phyloP scores from a whole-genome alignment of 75 land plant species.

The Cryptomeria japonica region DNA sequence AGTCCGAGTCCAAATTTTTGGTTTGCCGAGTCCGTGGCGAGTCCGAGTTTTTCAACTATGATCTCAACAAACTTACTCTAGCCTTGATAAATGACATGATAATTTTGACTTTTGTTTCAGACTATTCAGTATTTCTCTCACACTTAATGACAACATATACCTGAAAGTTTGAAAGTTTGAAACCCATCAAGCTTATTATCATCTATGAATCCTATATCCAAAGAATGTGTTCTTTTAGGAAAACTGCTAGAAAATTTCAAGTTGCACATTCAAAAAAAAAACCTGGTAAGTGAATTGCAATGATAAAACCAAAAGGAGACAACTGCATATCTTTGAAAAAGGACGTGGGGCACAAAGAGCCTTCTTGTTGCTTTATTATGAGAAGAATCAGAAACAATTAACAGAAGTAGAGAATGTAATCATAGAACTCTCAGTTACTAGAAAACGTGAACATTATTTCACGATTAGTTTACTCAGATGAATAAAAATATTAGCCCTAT shows the following conservation, averaged over 20 bases:
- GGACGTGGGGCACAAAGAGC: not conserved
- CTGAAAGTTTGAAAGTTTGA: not conserved
- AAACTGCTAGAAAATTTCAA: not conserved
- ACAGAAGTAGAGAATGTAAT: not conserved
- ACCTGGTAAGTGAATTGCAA: not conserved
- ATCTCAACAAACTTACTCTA: not conserved
- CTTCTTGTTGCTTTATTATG: not conserved
- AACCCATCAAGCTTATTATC: not conserved
- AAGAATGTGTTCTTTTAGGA: not conserved
- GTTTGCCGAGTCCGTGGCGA: no score
- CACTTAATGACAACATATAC: not conserved
- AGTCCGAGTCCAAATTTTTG: no score
- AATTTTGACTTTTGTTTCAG: not conserved
- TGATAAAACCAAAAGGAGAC: not conserved
- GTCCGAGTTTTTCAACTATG: no score
- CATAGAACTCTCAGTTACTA: not conserved
- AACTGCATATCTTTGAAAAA: not conserved
- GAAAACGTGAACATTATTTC: not conserved
- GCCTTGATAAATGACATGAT: not conserved
- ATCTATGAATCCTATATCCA: not conserved
- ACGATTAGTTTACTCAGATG: not conserved
- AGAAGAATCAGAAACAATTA: not conserved
- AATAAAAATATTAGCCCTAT: not conserved
- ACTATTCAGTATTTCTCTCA: not conserved
- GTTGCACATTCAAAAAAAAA: not conserved